Evolutionary conservation across 345 rosid species (phyloP).

Genomic region (Aquilaria sinensis): DNA sequence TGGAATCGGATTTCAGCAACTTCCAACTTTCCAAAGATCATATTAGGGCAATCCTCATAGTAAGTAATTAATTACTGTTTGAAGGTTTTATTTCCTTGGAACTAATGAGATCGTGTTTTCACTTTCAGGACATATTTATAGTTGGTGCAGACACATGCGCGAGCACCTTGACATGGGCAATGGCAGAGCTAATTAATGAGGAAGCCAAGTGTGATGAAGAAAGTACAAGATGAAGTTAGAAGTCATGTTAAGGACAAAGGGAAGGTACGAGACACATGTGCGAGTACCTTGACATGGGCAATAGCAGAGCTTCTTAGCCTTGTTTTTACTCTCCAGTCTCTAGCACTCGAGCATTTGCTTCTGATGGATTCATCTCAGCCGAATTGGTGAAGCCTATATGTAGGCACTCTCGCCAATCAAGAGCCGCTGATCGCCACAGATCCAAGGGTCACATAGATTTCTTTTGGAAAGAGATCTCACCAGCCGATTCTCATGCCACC

Average conservation of each 20-base stretch:
- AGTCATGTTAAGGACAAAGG: constrained; percentile 25
- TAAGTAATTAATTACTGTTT: constrained; percentile 11
- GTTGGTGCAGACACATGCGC: constrained; percentile 51
- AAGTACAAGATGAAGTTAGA: constrained; percentile 53
- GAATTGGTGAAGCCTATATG: too few species aligned
- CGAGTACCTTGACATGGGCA: constrained; percentile 46
- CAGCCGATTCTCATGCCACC: too few species aligned
- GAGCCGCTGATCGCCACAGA: too few species aligned
- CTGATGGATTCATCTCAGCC: too few species aligned
- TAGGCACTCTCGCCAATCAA: too few species aligned
- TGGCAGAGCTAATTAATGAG: constrained; percentile 41
- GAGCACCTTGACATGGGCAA: constrained; percentile 44
- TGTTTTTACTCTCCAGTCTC: too few species aligned
- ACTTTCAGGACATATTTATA: constrained; percentile 36
- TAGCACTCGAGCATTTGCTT: too few species aligned
- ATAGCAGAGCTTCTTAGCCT: constrained; percentile 42
- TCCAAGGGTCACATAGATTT: too few species aligned
- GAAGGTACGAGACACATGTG: constrained; percentile 31
- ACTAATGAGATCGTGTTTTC: background rate
- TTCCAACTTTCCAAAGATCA: constrained; percentile 28
- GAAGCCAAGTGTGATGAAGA: constrained; percentile 46
- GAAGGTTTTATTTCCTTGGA: background rate
- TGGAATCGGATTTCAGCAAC: constrained; percentile 12
- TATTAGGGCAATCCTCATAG: constrained; percentile 45
- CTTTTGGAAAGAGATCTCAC: too few species aligned